Evolutionary conservation across 345 rosid species (phyloP).

Genomic region (Luvunga scandens): DNA sequence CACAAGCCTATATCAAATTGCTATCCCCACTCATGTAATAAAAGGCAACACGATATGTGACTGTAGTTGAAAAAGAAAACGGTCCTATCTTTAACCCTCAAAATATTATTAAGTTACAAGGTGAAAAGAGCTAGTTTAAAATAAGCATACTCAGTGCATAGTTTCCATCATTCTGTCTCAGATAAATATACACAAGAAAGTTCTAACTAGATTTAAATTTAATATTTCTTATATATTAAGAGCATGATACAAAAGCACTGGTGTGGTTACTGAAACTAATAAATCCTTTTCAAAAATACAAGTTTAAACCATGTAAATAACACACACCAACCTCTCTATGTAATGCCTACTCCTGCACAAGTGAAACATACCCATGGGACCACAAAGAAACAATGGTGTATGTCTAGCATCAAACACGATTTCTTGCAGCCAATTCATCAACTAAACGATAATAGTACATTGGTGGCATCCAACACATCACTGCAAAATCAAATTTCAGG

Average conservation of each 20-base stretch:
- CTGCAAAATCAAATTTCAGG: conserved; percentile 13
- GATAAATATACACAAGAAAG: background rate
- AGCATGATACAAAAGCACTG: background rate
- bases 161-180: background rate
- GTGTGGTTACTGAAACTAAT: background rate
- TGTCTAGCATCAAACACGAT: background rate
- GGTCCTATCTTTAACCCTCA: no score
- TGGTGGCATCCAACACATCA: background rate
- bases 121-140: no score
- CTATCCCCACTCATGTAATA: no score
- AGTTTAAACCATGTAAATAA: background rate
- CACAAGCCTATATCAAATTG: no score
- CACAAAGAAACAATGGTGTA: background rate
- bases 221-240: background rate
- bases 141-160: no score
- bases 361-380: background rate
- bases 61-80: no score
- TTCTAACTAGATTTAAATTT: background rate
- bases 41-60: no score
- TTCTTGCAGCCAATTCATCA: background rate
- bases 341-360: background rate
- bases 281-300: background rate
- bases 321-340: background rate
- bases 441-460: background rate
- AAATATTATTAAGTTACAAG: no score